phyloP scores from a whole-genome alignment of 305 asterid species.

The Fraxinus platypoda region DNA sequence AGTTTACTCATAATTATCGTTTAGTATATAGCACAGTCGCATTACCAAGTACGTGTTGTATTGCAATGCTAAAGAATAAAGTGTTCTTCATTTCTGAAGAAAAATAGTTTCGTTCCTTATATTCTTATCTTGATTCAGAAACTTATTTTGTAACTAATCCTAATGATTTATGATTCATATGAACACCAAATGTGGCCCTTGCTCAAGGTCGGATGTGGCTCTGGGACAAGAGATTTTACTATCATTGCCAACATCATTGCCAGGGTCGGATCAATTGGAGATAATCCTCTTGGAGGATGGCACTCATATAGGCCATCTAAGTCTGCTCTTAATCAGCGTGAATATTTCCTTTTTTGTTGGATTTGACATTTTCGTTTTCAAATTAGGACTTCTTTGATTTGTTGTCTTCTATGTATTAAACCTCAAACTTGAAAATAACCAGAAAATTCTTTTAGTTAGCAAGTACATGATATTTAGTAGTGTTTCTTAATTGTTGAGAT shows the following conservation, averaged over 20 bases:
- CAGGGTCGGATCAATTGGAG: constrained; percentile 88
- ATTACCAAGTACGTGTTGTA: neutral
- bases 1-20: too few species aligned
- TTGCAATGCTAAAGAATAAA: neutral
- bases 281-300: constrained; percentile 88
- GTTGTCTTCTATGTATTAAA: too few species aligned
- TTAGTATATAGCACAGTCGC: too few species aligned
- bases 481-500: neutral
- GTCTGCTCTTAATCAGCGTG: constrained; percentile 75
- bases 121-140: constrained; percentile 10
- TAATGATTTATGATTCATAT: constrained; percentile 25
- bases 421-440: neutral
- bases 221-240: constrained; percentile 62
- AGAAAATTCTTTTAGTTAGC: neutral
- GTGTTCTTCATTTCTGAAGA: neutral
- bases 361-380: neutral
- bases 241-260: constrained; percentile 79
- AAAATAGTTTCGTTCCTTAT: neutral
- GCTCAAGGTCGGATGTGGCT: constrained; percentile 75
- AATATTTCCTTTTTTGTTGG: neutral
- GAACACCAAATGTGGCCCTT: constrained; percentile 91
- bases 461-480: neutral
- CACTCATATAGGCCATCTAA: constrained; percentile 87
- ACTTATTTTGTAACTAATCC: neutral
- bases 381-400: neutral